Evolutionary conservation across 805 yeast genomes (phyloP).

Genomic region (Yarrowia sp.): DNA sequence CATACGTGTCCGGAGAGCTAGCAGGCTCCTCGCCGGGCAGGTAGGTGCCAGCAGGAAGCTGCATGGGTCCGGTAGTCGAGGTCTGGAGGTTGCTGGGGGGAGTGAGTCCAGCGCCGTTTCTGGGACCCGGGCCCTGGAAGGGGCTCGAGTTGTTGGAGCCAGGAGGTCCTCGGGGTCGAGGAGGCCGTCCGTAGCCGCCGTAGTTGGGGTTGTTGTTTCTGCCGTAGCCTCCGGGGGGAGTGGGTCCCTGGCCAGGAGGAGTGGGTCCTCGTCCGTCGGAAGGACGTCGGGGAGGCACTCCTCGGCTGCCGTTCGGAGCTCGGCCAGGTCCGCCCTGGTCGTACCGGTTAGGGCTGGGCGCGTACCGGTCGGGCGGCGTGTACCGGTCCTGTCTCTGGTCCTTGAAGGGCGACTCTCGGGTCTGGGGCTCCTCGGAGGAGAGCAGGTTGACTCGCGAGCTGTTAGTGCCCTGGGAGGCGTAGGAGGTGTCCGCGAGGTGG

Average conservation of each 20-base stretch:
- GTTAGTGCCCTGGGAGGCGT: constrained; percentile 17
- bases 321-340: constrained; percentile 13
- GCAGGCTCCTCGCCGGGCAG: constrained; percentile 28
- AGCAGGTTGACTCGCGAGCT: constrained; percentile 8
- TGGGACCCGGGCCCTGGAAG: constrained; percentile 1
- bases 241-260: constrained; percentile 2
- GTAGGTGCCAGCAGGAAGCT: constrained; percentile 12
- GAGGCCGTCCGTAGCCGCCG: neutral
- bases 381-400: constrained; percentile 17
- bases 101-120: neutral
- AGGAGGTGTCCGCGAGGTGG: neutral
- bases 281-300: constrained; percentile 10
- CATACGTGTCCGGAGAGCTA: constrained; percentile 29
- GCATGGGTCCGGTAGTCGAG: constrained; percentile 3
- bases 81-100: constrained; percentile 1
- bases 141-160: constrained; percentile 13
- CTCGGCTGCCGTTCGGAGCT: constrained; percentile 16
- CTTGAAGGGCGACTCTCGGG: constrained; percentile 11
- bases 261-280: constrained; percentile 1
- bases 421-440: neutral
- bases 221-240: constrained; percentile 4
- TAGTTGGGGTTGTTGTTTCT: constrained; percentile 15
- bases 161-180: constrained; percentile 20
- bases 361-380: constrained; percentile 9
- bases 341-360: neutral